Evolutionary conservation across 371 early-diverging fungal species (phyloP).

Genomic region (Entomophthora muscae): DNA sequence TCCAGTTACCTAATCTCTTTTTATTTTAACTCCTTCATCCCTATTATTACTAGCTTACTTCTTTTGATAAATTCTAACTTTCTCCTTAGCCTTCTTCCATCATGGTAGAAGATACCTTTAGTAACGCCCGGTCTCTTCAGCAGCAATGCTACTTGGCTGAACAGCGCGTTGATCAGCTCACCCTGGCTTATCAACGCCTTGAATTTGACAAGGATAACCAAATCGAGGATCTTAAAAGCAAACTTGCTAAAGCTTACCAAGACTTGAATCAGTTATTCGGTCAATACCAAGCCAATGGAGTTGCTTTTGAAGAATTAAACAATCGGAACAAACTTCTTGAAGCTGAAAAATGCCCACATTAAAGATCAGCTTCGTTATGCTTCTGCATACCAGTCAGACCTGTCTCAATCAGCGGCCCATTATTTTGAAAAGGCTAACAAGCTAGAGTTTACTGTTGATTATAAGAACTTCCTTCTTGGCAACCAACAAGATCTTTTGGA

Average conservation of each 20-base stretch:
- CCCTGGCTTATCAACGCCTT: background rate
- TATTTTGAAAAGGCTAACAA: background rate
- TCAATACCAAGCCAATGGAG: background rate
- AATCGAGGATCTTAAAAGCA: background rate
- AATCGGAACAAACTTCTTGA: background rate
- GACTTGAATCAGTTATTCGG: background rate
- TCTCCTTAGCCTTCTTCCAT: background rate
- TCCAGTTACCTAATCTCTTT: too few relatives aligned
- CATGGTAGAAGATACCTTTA: background rate
- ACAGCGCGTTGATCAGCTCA: background rate
- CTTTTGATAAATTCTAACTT: too few relatives aligned
- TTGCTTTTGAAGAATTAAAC: background rate
- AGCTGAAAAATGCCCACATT: background rate
- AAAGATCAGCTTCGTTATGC: background rate
- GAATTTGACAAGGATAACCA: background rate
- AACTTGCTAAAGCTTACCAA: background rate
- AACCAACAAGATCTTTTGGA: background rate
- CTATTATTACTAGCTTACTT: too few relatives aligned
- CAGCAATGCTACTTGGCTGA: background rate
- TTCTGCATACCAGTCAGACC: background rate
- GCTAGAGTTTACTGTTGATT: background rate
- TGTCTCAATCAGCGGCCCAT: background rate
- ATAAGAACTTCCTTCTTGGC: background rate
- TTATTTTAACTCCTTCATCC: too few relatives aligned
- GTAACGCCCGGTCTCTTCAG: background rate